Evolutionary conservation across 1,139 yeast species (phyloP).

Genomic region (Suhomyces bribrorum): DNA sequence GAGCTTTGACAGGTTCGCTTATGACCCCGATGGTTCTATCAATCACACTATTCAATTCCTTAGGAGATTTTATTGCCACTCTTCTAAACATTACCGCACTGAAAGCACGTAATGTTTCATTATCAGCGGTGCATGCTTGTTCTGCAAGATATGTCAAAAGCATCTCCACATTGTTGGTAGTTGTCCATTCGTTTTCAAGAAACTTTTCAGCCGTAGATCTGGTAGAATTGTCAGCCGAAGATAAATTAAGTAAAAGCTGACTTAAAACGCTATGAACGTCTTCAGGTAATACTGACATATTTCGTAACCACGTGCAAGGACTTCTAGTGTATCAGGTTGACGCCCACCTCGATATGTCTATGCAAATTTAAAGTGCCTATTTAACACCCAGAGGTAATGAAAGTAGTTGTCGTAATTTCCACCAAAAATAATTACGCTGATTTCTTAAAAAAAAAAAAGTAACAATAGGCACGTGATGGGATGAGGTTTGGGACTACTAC

Average conservation of each 20-base stretch:
- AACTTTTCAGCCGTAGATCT: constrained; percentile 79
- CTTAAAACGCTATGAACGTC: constrained; percentile 59
- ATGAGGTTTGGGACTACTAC: constrained; percentile 10
- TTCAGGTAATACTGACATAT: constrained; percentile 61
- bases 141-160: constrained; percentile 80
- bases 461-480: constrained; percentile 9
- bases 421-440: constrained; percentile 6
- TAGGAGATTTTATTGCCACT: constrained; percentile 77
- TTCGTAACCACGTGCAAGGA: background rate
- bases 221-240: constrained; percentile 72
- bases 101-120: constrained; percentile 59
- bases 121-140: constrained; percentile 64
- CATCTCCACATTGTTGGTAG: constrained; percentile 60
- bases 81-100: constrained; percentile 89
- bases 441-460: constrained; percentile 11
- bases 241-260: constrained; percentile 64
- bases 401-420: constrained; percentile 1
- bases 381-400: background rate
- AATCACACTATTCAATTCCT: constrained; percentile 58
- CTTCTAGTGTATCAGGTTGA: background rate
- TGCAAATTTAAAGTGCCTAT: background rate
- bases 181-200: constrained; percentile 76
- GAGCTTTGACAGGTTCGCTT: constrained; percentile 56
- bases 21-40: constrained; percentile 79
- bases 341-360: background rate